These are phyloP conservation scores for Beauveria pseudobassiana DNA, from an alignment of 2,329 filamentous ascomycete species.

Conservation along the genomic window DNA sequence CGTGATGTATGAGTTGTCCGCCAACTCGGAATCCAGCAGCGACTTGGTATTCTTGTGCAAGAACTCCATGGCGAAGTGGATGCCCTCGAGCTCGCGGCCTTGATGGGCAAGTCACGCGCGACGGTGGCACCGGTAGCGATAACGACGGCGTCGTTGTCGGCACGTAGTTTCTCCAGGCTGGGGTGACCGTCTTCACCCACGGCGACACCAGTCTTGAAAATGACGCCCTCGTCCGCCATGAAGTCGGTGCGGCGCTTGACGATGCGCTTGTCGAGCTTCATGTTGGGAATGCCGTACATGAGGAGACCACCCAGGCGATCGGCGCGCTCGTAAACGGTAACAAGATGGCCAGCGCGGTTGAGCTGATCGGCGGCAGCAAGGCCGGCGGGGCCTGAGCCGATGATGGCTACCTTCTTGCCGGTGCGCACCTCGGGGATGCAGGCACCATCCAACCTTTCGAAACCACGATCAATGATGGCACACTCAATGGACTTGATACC, in stretches of 20 bases:
- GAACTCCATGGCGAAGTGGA: slow-evolving; percentile 97
- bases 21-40: slow-evolving; percentile 81
- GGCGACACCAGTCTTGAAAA: slow-evolving; percentile 69
- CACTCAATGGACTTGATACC: slow-evolving; percentile 98
- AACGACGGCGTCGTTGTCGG: slow-evolving; percentile 73
- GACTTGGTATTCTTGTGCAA: slow-evolving; percentile 97
- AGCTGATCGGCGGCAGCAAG: slow-evolving; percentile 88
- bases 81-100: slow-evolving; percentile 77
- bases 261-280: slow-evolving; percentile 98
- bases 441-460: slow-evolving; percentile 98
- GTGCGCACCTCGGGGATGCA: slow-evolving; percentile 68
- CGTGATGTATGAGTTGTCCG: slow-evolving; percentile 80
- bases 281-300: slow-evolving; percentile 99
- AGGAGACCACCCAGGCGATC: slow-evolving; percentile 86
- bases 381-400: slow-evolving; percentile 88
- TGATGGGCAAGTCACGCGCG: slow-evolving; percentile 84
- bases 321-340: slow-evolving; percentile 88
- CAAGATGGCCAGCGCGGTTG: slow-evolving; percentile 81
- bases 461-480: slow-evolving; percentile 94
- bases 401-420: slow-evolving; percentile 80
- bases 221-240: slow-evolving; percentile 82
- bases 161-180: slow-evolving; percentile 64
- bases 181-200: slow-evolving; percentile 64
- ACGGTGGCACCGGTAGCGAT: slow-evolving; percentile 91
- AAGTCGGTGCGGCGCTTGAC: slow-evolving; percentile 94